Conservation (phyloP, 148 eudicot species). For the Cornus suecica region DNA sequence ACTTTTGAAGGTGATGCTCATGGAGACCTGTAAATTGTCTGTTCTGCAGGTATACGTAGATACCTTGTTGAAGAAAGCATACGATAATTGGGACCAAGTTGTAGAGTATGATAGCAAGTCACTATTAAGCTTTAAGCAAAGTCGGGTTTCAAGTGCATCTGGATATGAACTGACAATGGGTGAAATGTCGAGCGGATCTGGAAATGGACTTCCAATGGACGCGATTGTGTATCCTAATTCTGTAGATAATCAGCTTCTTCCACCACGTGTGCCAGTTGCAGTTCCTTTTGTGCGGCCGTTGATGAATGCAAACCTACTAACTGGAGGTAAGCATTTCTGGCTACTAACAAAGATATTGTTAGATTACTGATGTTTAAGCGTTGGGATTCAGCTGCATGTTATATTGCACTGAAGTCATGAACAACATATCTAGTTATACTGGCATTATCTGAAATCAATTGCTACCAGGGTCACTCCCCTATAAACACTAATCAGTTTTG, state of each 20-base stretch:
- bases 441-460: not conserved
- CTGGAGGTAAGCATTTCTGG: conserved; percentile 45
- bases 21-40: not conserved
- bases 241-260: conserved; percentile 48
- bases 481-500: too few relatives aligned
- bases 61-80: conserved; percentile 80
- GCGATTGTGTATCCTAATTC: conserved; percentile 42
- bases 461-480: not conserved
- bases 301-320: conserved; percentile 37
- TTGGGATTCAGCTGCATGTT: not conserved
- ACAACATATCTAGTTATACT: not conserved
- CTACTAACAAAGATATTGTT: not conserved
- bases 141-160: conserved; percentile 46
- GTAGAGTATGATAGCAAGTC: conserved; percentile 92
- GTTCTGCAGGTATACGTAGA: conserved; percentile 70
- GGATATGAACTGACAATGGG: conserved; percentile 44
- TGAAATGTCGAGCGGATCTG: conserved; percentile 45
- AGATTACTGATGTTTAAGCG: not conserved
- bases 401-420: not conserved
- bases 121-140: conserved; percentile 64
- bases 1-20: not conserved
- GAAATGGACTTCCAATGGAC: conserved; percentile 43
- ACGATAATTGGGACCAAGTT: conserved; percentile 91
- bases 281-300: conserved; percentile 46
- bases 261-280: conserved; percentile 45